Evolutionary conservation across 305 asterid genomes (phyloP).

Genomic region (Fraxinus baroniana): DNA sequence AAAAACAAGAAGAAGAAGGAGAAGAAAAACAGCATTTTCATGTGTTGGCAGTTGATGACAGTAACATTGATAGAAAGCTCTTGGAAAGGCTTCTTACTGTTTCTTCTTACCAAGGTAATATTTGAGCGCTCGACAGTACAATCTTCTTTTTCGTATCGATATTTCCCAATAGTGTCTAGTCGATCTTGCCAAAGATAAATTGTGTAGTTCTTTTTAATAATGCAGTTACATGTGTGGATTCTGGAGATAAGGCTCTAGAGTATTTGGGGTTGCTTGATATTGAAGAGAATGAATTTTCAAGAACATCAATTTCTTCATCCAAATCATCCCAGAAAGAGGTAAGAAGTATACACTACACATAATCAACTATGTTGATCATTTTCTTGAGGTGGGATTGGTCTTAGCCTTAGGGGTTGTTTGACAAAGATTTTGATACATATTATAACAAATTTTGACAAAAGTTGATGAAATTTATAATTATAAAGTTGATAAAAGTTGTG

Average conservation of each 20-base stretch:
- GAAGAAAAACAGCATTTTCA: slow-evolving; percentile 38
- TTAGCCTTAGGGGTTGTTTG: no score
- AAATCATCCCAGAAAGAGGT: slow-evolving; percentile 33
- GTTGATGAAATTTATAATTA: no score
- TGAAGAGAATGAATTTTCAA: slow-evolving; percentile 29
- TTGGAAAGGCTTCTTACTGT: slow-evolving; percentile 55
- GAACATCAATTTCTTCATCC: neutral
- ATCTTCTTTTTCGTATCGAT: no score
- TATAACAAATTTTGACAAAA: no score
- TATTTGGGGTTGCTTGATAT: slow-evolving; percentile 44
- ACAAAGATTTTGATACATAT: no score
- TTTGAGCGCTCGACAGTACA: no score
- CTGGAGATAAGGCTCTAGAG: slow-evolving; percentile 60
- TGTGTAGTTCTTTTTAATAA: no score
- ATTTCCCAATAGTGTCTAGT: neutral
- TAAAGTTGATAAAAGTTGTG: no score
- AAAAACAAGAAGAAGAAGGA: neutral
- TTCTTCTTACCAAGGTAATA: slow-evolving; percentile 63
- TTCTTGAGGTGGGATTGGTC: neutral
- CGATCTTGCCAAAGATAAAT: no score
- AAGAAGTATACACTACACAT: neutral
- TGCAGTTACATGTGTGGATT: slow-evolving; percentile 63
- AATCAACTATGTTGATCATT: neutral
- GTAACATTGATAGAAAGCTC: slow-evolving; percentile 45
- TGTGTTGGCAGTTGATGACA: slow-evolving; percentile 62